Conservation (phyloP, 805 yeast genomes). For the Lachancea sp. region DNA sequence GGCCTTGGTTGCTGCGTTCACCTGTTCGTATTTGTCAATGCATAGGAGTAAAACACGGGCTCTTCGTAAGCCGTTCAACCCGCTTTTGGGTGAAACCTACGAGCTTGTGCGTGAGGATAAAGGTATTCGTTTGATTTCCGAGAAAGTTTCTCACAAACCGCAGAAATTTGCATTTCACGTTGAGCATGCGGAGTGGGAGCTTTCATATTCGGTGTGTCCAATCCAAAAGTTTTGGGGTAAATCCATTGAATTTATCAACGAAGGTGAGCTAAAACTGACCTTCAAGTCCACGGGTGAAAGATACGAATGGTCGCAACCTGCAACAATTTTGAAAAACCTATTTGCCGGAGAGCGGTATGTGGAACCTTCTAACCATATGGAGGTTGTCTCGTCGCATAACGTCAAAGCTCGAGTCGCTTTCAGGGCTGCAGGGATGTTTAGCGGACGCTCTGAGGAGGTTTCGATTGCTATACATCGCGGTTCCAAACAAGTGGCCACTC, state of each 20-base stretch:
- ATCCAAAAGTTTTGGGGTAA: slow-evolving; percentile 94
- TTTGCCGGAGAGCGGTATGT: slow-evolving; percentile 93
- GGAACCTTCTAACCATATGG: slow-evolving; percentile 71
- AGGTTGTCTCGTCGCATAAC: slow-evolving; percentile 64
- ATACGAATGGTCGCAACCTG: slow-evolving; percentile 77
- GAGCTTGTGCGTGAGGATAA: slow-evolving; percentile 82
- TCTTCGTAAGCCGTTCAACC: slow-evolving; percentile 87
- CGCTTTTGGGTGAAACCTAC: slow-evolving; percentile 86
- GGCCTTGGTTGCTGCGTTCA: slow-evolving; percentile 68
- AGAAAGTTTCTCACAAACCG: slow-evolving; percentile 86
- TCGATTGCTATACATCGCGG: slow-evolving; percentile 31
- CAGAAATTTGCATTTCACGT: slow-evolving; percentile 69
- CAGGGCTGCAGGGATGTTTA: slow-evolving; percentile 76
- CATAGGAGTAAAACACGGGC: slow-evolving; percentile 70
- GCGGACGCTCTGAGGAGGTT: slow-evolving; percentile 71
- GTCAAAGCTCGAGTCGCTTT: slow-evolving; percentile 64
- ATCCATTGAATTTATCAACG: slow-evolving; percentile 72
- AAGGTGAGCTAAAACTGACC: slow-evolving; percentile 58
- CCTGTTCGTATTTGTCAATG: slow-evolving; percentile 65
- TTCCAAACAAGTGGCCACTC: slow-evolving; percentile 15
- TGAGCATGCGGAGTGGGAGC: slow-evolving; percentile 68
- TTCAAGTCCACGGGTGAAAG: slow-evolving; percentile 56
- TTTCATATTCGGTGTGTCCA: slow-evolving; percentile 60
- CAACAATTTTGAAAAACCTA: slow-evolving; percentile 73
- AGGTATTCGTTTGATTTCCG: slow-evolving; percentile 68